phyloP scores from a whole-genome alignment of 345 rosid species.

The Hibiscus tridactylites region DNA sequence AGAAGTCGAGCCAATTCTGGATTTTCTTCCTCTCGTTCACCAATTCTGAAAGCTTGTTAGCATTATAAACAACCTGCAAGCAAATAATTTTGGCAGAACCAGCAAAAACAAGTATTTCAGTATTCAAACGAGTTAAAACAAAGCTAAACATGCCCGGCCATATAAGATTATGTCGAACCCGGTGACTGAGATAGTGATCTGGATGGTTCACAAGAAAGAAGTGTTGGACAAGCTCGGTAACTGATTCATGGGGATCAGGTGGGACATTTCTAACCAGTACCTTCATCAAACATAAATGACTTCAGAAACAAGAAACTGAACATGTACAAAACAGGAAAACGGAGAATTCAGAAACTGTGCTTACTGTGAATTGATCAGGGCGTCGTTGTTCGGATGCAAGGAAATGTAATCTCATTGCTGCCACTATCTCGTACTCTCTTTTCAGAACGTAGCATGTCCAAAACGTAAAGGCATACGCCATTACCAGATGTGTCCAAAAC shows the following conservation, averaged over 20 bases:
- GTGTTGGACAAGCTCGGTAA: constrained; percentile 75
- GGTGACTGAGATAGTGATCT: constrained; percentile 67
- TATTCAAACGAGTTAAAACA: background rate
- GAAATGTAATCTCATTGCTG: constrained; percentile 78
- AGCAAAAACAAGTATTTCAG: background rate
- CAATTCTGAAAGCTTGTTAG: constrained; percentile 54
- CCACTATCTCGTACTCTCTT: constrained; percentile 66
- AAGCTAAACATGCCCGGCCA: background rate
- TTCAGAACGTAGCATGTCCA: constrained; percentile 86
- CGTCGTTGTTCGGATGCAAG: constrained; percentile 71
- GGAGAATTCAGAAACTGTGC: constrained; percentile 6
- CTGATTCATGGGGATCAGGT: constrained; percentile 86
- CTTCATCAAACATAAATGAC: constrained; percentile 26
- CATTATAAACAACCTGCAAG: constrained; percentile 70
- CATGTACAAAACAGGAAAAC: background rate
- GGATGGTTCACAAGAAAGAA: constrained; percentile 92
- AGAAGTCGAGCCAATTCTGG: constrained; percentile 82
- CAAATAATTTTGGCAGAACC: background rate
- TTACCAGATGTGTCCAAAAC: constrained; percentile 84
- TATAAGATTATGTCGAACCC: constrained; percentile 31
- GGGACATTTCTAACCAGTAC: constrained; percentile 85
- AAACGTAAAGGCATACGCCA: constrained; percentile 83
- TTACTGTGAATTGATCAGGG: constrained; percentile 86
- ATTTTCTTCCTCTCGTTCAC: constrained; percentile 53
- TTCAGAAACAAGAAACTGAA: constrained; percentile 1